phyloP scores from a whole-genome alignment of 2,329 filamentous ascomycete genomes.

The Colletotrichum filicis region DNA sequence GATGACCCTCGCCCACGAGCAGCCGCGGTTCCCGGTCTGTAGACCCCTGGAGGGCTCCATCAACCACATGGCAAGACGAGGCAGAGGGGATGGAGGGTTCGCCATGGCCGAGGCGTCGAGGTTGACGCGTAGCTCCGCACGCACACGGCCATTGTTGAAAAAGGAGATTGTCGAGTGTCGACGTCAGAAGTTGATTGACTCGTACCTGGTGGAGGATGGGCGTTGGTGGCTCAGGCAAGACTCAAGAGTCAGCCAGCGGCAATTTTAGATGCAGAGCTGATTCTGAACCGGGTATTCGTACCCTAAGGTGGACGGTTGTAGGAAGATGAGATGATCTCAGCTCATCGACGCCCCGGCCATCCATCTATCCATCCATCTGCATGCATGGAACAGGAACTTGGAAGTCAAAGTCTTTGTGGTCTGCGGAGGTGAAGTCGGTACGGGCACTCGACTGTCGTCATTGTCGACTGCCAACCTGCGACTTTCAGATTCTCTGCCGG shows the following conservation, averaged over 20 bases:
- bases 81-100: constrained; percentile 34
- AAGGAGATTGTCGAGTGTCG: constrained; percentile 23
- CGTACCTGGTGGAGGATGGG: constrained; percentile 14
- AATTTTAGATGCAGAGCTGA: constrained; percentile 34
- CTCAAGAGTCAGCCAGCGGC: constrained; percentile 30
- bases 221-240: constrained; percentile 28
- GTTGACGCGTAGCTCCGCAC: constrained; percentile 18
- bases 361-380: constrained; percentile 11
- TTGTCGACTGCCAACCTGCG: not conserved
- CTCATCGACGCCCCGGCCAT: constrained; percentile 25
- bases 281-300: constrained; percentile 4
- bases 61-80: constrained; percentile 33
- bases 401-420: not conserved
- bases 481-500: not conserved
- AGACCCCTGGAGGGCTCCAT: constrained; percentile 22
- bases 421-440: not conserved
- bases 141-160: constrained; percentile 13
- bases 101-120: constrained; percentile 26
- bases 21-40: constrained; percentile 21
- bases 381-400: not conserved
- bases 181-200: constrained; percentile 35
- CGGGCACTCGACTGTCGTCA: constrained; percentile 10
- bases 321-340: constrained; percentile 28
- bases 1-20: constrained; percentile 16
- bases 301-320: not conserved